A percentile compares a stretch with the other conserved stretches of the same genome.
Conservation (phyloP, 2,329 filamentous ascomycete genomes). For the Curvularia eragrostidis region DNA sequence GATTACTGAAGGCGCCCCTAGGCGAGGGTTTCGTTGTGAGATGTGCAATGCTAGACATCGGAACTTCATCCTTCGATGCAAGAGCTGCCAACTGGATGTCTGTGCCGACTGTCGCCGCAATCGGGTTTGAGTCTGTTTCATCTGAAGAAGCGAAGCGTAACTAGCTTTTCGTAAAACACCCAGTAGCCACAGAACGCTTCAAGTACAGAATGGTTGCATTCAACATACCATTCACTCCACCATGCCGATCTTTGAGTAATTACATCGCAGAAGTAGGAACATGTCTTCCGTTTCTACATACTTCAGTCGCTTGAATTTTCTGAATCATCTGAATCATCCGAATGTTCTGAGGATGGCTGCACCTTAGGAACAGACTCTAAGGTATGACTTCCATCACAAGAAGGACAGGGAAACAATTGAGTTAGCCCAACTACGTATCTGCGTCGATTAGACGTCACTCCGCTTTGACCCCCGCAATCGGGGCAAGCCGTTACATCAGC, state of each 20-base stretch:
- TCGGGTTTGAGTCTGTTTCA: no score
- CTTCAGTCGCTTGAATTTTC: background rate
- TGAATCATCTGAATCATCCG: background rate
- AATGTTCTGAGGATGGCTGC: background rate
- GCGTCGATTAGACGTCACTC: conserved; percentile 7
- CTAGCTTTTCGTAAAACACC: background rate
- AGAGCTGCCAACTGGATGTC: no score
- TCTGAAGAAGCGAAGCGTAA: background rate
- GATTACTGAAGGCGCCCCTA: no score
- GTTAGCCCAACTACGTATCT: conserved; percentile 7
- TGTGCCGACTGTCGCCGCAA: no score
- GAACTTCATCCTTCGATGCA: no score
- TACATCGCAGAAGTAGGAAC: background rate
- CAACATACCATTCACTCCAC: background rate
- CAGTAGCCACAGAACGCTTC: background rate
- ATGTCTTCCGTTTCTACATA: background rate
- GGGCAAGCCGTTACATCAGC: conserved; percentile 2
- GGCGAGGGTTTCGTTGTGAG: no score
- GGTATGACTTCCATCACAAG: conserved; percentile 16
- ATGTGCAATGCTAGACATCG: no score
- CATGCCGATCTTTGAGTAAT: background rate
- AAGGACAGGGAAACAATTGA: conserved; percentile 8
- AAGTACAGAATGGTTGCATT: background rate
- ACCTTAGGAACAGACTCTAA: background rate
- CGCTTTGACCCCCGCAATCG: conserved; percentile 7